Conservation (phyloP, 2,329 filamentous ascomycete species). For the Trichophyton benhamiae region DNA sequence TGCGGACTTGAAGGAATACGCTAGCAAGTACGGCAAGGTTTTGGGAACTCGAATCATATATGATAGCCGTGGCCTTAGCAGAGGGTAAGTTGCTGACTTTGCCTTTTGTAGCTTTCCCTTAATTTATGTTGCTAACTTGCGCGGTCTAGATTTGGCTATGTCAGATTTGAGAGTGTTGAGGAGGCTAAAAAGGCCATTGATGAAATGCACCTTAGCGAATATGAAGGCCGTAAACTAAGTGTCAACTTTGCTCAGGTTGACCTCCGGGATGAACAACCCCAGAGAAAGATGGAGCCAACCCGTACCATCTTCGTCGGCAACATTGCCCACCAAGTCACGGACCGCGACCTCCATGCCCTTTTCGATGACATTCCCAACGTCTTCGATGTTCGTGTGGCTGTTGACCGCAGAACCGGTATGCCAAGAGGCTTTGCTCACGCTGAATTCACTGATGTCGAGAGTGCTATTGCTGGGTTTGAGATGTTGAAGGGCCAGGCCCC, state of each 20-base stretch:
- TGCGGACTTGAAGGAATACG: conserved; percentile 47
- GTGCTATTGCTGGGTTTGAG: conserved; percentile 50
- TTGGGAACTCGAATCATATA: conserved; percentile 43
- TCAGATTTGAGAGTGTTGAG: conserved; percentile 45
- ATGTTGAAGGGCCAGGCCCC: conserved; percentile 45
- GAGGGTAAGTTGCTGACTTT: conserved; percentile 42
- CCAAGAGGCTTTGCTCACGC: conserved; percentile 75
- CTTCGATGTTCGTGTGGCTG: conserved; percentile 64
- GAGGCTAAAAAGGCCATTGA: conserved; percentile 46
- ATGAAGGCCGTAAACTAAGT: conserved; percentile 52
- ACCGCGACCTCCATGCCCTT: conserved; percentile 66
- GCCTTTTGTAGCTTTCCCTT: background rate
- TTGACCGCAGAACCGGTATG: conserved; percentile 68
- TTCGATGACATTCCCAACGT: conserved; percentile 61
- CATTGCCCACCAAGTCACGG: conserved; percentile 74
- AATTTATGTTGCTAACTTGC: conserved; percentile 8
- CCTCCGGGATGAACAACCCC: conserved; percentile 8
- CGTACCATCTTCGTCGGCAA: conserved; percentile 72
- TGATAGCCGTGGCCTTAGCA: conserved; percentile 53
- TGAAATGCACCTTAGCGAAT: conserved; percentile 46
- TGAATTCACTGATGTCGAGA: conserved; percentile 59
- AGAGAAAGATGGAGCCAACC: conserved; percentile 28
- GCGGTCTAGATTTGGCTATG: conserved; percentile 49
- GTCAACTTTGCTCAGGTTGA: conserved; percentile 45
- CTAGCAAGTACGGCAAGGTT: conserved; percentile 47